Conservation (phyloP, 768 basidiomycete genomes). For the Daedaleopsis nitida region DNA sequence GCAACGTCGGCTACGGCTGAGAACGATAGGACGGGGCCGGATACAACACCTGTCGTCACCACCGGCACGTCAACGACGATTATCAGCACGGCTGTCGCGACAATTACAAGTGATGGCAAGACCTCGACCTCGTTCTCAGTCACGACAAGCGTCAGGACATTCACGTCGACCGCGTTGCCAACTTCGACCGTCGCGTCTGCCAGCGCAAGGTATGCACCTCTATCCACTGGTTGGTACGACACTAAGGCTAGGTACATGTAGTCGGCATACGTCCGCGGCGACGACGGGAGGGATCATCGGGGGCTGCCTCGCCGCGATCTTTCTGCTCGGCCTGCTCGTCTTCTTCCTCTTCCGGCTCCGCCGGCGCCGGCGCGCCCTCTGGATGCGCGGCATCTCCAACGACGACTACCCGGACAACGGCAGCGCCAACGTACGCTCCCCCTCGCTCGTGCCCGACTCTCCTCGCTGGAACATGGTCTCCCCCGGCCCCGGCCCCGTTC, state of each 20-base stretch:
- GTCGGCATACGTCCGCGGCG: background rate
- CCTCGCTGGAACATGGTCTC: slow-evolving; percentile 4
- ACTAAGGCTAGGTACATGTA: background rate
- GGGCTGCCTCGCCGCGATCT: slow-evolving; percentile 9
- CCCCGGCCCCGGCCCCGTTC: background rate
- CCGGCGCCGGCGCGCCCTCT: slow-evolving; percentile 7
- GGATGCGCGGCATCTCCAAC: slow-evolving; percentile 15
- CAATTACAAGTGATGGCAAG: background rate
- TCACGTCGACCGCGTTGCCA: slow-evolving; percentile 9
- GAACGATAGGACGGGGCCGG: slow-evolving; percentile 5
- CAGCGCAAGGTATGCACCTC: background rate
- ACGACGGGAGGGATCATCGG: slow-evolving; percentile 16
- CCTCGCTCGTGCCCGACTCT: slow-evolving; percentile 13
- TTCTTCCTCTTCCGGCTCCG: slow-evolving; percentile 16
- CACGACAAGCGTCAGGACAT: slow-evolving; percentile 3
- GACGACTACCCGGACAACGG: background rate
- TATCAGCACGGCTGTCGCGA: slow-evolving; percentile 8
- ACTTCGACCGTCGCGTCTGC: background rate
- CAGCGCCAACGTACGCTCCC: background rate
- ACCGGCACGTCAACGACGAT: slow-evolving; percentile 4
- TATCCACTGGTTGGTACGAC: no score
- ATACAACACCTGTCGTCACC: slow-evolving; percentile 3
- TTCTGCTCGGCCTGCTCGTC: slow-evolving; percentile 8
- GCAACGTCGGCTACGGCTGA: background rate
- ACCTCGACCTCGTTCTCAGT: slow-evolving; percentile 10